These are phyloP conservation scores for Agroathelia rolfsii DNA, from an alignment of 1,284 basidiomycete species.

Conservation along the genomic window DNA sequence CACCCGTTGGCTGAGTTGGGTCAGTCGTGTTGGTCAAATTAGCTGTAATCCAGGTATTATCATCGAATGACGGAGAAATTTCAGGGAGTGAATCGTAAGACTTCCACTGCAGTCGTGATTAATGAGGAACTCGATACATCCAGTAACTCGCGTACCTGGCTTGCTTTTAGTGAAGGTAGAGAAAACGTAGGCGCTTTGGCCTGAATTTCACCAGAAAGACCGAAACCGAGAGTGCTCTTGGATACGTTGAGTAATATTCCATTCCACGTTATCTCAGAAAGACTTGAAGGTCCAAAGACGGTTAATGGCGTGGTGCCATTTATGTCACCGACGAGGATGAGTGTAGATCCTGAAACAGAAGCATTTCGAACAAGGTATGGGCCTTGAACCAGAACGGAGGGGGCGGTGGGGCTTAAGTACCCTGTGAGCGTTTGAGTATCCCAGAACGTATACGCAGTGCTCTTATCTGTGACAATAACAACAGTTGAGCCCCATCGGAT, in stretches of 20 bases:
- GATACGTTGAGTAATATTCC: constrained; percentile 19
- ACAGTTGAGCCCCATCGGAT: constrained; percentile 21
- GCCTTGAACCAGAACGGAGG: constrained; percentile 32
- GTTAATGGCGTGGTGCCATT: constrained; percentile 31
- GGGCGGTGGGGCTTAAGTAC: constrained; percentile 20
- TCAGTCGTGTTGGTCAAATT: constrained; percentile 32
- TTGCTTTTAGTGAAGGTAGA: no score
- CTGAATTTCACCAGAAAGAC: no score
- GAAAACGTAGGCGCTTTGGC: constrained; percentile 20
- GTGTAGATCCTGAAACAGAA: constrained; percentile 19
- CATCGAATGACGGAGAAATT: constrained; percentile 25
- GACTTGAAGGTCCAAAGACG: constrained; percentile 25
- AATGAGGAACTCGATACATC: constrained; percentile 23
- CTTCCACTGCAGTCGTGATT: constrained; percentile 26
- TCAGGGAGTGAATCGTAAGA: constrained; percentile 36
- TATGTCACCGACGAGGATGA: constrained; percentile 31
- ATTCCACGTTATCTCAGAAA: constrained; percentile 35
- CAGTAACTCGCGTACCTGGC: no score
- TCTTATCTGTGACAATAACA: constrained; percentile 30
- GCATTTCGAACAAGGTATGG: constrained; percentile 38
- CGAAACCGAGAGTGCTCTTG: constrained; percentile 18
- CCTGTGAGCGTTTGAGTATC: constrained; percentile 20
- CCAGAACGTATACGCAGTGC: constrained; percentile 31
- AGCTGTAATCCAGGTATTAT: constrained; percentile 30
- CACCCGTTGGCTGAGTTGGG: constrained; percentile 29